Base-by-base conservation (phyloP, 192 early-diverging fungal species). In the Umbelopsis isabellina region DNA sequence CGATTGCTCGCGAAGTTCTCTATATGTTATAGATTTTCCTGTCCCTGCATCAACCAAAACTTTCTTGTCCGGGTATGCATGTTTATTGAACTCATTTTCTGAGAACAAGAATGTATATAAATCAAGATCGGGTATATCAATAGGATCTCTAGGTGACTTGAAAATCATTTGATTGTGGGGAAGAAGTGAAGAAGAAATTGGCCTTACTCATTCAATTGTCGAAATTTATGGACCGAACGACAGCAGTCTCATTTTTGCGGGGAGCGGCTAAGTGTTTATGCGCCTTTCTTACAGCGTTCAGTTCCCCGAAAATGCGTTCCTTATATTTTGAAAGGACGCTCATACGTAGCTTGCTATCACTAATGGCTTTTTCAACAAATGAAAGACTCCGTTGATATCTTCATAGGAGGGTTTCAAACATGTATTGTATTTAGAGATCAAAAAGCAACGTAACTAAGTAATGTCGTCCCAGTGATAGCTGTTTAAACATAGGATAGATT, bases 121-220 rank as follows among this genome's bases (percentile, higher is more conserved):
- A 50, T 78, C 76, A 30, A 58, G 33, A 33, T 78, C 35, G 18
- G 76, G 76, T 49, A 78, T 73, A 53, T 55, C 44, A 30, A 73
- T 33, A 33, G 74, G 49, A 16, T 20, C 21, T 15, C 35, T 21
- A 15, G 48, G 51, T 58, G 75, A 67, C 49, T 72, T 67, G 46
- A 69, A 76, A 50, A 72, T 64, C 70, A 76, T 76, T 13, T 16
- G 44, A 35, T 46, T 46, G 35, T 35, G 55, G 33, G 25, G 66
- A 67, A 55, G 52, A 30, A 49, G 35, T 45, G 47, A 46, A 50
- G 41, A 65, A 37, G n/a, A 35, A 48, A 27, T 4, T 20, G 50
- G 21, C 21, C 37, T 64, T 65, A 65, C 20, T 21, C 37, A 41
- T 41, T 41, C 37, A 41, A 41, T 41, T 41, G 37, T 41, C 37